A percentile compares a stretch with the other conserved stretches of the same genome.
Evolutionary conservation across 1,139 yeast species (phyloP).

Genomic region (Taphrina populina): DNA sequence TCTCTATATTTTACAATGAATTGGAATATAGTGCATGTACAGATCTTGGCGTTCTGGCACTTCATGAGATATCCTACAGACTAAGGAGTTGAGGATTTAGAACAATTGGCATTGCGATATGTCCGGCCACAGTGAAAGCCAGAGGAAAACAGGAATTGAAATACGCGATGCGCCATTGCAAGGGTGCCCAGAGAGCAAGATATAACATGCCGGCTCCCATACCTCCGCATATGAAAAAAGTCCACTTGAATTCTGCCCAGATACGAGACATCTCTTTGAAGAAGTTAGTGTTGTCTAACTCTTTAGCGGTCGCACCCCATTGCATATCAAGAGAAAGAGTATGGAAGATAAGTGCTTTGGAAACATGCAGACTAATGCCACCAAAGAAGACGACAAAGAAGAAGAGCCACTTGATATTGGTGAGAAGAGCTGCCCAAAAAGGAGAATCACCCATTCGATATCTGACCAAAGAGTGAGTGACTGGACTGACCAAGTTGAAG

Average conservation of each 20-base stretch:
- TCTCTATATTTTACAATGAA: too few species aligned
- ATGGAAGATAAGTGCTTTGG: slow-evolving; percentile 36
- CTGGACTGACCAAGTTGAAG: slow-evolving; percentile 37
- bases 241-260: slow-evolving; percentile 18
- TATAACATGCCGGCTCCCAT: slow-evolving; percentile 14
- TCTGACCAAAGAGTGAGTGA: slow-evolving; percentile 36
- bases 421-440: slow-evolving; percentile 23
- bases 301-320: slow-evolving; percentile 39
- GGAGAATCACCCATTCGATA: slow-evolving; percentile 34
- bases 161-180: slow-evolving; percentile 13
- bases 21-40: too few species aligned
- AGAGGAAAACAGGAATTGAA: slow-evolving; percentile 17
- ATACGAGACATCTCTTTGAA: slow-evolving; percentile 37
- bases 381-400: slow-evolving; percentile 36
- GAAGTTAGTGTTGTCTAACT: slow-evolving; percentile 37
- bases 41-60: background rate
- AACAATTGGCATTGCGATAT: slow-evolving; percentile 11
- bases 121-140: slow-evolving; percentile 12
- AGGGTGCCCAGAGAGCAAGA: slow-evolving; percentile 20
- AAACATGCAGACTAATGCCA: slow-evolving; percentile 37
- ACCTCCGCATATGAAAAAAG: background rate
- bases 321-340: slow-evolving; percentile 37
- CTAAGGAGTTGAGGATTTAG: slow-evolving; percentile 28
- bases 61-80: background rate
- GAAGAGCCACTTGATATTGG: slow-evolving; percentile 16